Evolutionary conservation across 2,329 filamentous ascomycete species (phyloP).

Genomic region (Trichothecium sympodiale): DNA sequence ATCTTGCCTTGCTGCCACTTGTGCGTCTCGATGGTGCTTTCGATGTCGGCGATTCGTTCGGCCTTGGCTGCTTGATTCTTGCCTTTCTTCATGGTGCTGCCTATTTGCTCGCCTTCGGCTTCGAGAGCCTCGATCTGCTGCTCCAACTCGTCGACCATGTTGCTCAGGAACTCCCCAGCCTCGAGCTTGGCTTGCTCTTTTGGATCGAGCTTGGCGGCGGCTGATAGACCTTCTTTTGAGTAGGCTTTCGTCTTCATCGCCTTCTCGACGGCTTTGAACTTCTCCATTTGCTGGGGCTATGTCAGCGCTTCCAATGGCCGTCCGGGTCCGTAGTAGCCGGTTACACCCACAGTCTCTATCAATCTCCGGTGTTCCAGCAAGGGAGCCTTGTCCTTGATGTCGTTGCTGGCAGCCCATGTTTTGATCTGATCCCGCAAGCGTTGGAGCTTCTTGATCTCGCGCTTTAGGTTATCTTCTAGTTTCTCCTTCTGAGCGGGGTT

Average conservation of each 20-base stretch:
- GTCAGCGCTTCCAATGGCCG: slow-evolving; percentile 4
- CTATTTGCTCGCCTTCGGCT: slow-evolving; percentile 77
- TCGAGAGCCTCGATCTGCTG: slow-evolving; percentile 88
- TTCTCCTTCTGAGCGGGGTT: slow-evolving; percentile 97
- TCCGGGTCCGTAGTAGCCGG: neutral
- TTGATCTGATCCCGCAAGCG: slow-evolving; percentile 97
- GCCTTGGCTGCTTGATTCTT: slow-evolving; percentile 78
- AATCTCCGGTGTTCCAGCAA: slow-evolving; percentile 86
- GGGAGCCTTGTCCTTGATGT: slow-evolving; percentile 98
- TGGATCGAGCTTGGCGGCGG: slow-evolving; percentile 88
- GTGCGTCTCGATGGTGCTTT: slow-evolving; percentile 76
- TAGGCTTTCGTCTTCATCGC: slow-evolving; percentile 99
- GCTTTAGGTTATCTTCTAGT: slow-evolving; percentile 93
- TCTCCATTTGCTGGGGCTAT: slow-evolving; percentile 79
- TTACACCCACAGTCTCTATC: slow-evolving; percentile 78
- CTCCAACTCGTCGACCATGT: slow-evolving; percentile 85
- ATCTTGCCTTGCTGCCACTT: slow-evolving; percentile 94
- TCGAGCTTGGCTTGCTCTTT: slow-evolving; percentile 93
- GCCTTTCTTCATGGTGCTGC: slow-evolving; percentile 86
- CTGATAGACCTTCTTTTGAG: slow-evolving; percentile 91
- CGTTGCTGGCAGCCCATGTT: slow-evolving; percentile 95
- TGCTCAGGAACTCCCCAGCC: slow-evolving; percentile 72
- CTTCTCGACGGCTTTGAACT: slow-evolving; percentile 99
- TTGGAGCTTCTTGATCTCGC: slow-evolving; percentile 99
- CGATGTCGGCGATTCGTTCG: slow-evolving; percentile 79